Percentiles rank a stretch among this genome's conserved stretches.
Conservation (phyloP, 2,329 filamentous ascomycete genomes). For the Neopestalotiopsis sp. region DNA sequence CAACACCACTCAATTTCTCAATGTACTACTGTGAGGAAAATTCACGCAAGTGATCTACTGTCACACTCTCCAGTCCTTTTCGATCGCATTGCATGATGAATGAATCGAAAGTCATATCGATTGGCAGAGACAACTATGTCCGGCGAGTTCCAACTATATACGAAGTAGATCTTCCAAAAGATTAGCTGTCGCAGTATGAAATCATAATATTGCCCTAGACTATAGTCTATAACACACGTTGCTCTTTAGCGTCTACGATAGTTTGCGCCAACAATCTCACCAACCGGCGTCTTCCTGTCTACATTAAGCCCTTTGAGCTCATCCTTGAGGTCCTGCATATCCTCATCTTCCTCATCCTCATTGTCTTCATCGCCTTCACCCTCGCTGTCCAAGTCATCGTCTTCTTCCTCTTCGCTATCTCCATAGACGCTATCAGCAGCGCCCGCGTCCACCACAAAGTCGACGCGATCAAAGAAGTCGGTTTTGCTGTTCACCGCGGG, state of each 20-base stretch:
- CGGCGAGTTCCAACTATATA: too few species aligned
- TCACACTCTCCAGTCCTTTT: too few species aligned
- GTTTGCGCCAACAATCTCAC: neutral
- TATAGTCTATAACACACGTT: neutral
- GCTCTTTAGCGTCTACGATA: neutral
- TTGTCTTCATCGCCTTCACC: neutral
- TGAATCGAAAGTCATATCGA: too few species aligned
- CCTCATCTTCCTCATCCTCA: conserved; percentile 12
- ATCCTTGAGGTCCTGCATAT: conserved; percentile 8
- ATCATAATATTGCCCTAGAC: too few species aligned
- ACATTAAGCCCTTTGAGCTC: conserved; percentile 12
- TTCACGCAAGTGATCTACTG: too few species aligned
- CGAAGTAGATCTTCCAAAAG: too few species aligned
- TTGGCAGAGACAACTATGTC: too few species aligned
- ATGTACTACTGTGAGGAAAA: too few species aligned
- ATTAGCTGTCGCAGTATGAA: too few species aligned
- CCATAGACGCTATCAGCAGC: conserved; percentile 10
- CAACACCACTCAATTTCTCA: too few species aligned
- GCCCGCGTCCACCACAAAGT: conserved; percentile 2
- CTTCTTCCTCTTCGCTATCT: neutral
- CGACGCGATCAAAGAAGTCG: conserved; percentile 13
- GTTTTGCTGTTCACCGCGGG: neutral
- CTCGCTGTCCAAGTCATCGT: neutral
- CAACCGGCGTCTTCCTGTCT: neutral
- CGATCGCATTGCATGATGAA: too few species aligned